phyloP scores from a whole-genome alignment of 768 basidiomycete species.

The Gymnopilus junonius region DNA sequence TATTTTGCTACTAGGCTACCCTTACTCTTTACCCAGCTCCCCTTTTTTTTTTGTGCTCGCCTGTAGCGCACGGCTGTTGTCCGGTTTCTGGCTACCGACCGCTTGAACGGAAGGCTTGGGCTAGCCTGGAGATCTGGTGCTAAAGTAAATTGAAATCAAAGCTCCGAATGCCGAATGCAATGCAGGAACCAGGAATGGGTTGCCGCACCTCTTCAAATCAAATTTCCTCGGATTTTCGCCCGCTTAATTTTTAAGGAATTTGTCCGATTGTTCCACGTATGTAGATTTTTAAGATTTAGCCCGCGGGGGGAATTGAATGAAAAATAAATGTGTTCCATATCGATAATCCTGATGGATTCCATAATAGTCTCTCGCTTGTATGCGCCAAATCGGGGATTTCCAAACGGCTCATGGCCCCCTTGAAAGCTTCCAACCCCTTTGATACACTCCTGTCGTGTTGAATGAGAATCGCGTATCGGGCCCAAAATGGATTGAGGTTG shows the following conservation, averaged over 20 bases:
- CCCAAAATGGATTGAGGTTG: not conserved
- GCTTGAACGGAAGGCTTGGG: not conserved
- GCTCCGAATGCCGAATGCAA: slow-evolving; percentile 1
- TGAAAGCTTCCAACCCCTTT: slow-evolving; percentile 2
- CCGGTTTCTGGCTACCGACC: not conserved
- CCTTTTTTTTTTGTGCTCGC: not conserved
- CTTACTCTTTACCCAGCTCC: not conserved
- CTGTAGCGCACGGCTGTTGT: not conserved
- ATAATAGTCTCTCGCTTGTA: not conserved
- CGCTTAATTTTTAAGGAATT: not conserved
- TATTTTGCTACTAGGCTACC: not conserved
- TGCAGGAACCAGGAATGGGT: not conserved
- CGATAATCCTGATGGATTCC: not conserved
- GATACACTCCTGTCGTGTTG: slow-evolving; percentile 2
- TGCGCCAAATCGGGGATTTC: slow-evolving; percentile 1
- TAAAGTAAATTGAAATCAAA: not conserved
- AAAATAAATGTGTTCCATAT: not conserved
- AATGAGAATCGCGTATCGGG: slow-evolving; percentile 4
- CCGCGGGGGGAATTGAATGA: not conserved
- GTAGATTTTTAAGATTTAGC: not conserved
- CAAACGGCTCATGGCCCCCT: slow-evolving; percentile 4
- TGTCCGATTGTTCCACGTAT: slow-evolving; percentile 1
- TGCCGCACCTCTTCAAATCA: not conserved
- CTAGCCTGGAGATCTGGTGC: not conserved
- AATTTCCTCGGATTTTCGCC: not conserved